Base-by-base conservation (phyloP, 2,329 filamentous ascomycete genomes). In the Helotiales sp. region DNA sequence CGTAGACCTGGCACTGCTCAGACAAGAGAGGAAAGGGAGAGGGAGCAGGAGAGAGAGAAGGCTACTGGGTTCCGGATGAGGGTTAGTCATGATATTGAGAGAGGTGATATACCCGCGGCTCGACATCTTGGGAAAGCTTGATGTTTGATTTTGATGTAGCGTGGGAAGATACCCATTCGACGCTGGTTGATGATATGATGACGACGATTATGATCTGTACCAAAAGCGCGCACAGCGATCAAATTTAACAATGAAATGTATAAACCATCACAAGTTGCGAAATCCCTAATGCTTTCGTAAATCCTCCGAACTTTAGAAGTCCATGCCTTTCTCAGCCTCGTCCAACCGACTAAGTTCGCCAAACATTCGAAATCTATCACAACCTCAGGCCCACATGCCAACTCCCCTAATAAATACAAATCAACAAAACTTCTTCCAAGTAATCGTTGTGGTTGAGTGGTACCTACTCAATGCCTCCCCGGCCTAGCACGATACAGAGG, bases 41-140 rank as follows among this genome's bases (percentile, higher is more conserved):
- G 29, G 38, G 44, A 40, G 22, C 36, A 36, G 38, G 34, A 42
- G 36, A 51, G 55, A 25, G 60, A 54, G 17, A 63, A 61, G 38
- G 36, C 44, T 52, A 68, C 63, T 17, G 65, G 66, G 8, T 67
- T 66, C 27, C 60, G 59, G 52, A 65, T 68, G 49, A 62, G 63
- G 30, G 49, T 49, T 13, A 66, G 64, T 56, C 24, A 52, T 27
- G 65, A 67, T 63, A 36, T 67, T 38, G 66, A 68, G 34, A 61
- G 64, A 25, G 64, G 64, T 24, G 40, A 44, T 15, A 15, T 15
- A 12, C 13, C 40, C 15, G n/a, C 13, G 22, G 12, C n/a, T 25
- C 40, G n/a, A 24, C 40, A 44, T 27, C 27, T 44, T 12, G 22
- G 40, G 27, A 44, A 44, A 44, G 40, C 19, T 44, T 44, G 22